Evolutionary conservation across 106 monocot genomes (phyloP).

Genomic region (Acorus gramineus): DNA sequence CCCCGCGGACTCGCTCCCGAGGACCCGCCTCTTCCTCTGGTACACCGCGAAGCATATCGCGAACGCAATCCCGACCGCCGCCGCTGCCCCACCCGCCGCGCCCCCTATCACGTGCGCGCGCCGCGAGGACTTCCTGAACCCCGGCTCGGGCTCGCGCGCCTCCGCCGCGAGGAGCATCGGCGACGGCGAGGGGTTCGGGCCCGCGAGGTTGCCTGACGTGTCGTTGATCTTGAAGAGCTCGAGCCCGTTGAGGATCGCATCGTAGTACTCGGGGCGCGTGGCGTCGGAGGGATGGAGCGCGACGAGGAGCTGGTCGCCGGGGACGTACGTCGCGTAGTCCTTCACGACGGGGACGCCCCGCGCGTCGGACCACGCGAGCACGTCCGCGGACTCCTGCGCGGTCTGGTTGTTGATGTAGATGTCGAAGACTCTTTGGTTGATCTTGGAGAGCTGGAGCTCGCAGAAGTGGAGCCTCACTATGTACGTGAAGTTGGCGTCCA

Average conservation of each 20-base stretch:
- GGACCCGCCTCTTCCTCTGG: constrained; percentile 29
- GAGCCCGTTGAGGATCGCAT: constrained; percentile 49
- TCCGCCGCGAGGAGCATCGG: constrained; percentile 28
- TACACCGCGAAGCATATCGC: constrained; percentile 37
- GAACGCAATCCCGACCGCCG: constrained; percentile 23
- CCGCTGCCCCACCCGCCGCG: constrained; percentile 11
- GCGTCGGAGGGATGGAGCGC: constrained; percentile 41
- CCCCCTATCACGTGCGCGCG: constrained; percentile 3
- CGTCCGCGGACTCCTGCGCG: constrained; percentile 53
- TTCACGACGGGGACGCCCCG: constrained; percentile 49
- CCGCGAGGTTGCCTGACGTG: constrained; percentile 42
- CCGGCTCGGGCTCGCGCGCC: background rate
- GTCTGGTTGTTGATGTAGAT: constrained; percentile 80
- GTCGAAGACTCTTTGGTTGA: constrained; percentile 76
- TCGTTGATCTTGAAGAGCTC: constrained; percentile 65
- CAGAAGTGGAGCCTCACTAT: constrained; percentile 84
- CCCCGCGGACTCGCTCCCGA: background rate
- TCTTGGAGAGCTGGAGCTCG: constrained; percentile 42
- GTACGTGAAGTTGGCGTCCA: constrained; percentile 79
- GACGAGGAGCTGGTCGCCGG: constrained; percentile 52
- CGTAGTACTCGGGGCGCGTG: constrained; percentile 36
- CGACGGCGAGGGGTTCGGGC: constrained; percentile 51
- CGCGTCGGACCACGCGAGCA: constrained; percentile 44
- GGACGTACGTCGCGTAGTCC: constrained; percentile 54
- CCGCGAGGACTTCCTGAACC: background rate